phyloP scores from a whole-genome alignment of 2,329 filamentous ascomycete species.

The Emmonsiellopsis sp. region DNA sequence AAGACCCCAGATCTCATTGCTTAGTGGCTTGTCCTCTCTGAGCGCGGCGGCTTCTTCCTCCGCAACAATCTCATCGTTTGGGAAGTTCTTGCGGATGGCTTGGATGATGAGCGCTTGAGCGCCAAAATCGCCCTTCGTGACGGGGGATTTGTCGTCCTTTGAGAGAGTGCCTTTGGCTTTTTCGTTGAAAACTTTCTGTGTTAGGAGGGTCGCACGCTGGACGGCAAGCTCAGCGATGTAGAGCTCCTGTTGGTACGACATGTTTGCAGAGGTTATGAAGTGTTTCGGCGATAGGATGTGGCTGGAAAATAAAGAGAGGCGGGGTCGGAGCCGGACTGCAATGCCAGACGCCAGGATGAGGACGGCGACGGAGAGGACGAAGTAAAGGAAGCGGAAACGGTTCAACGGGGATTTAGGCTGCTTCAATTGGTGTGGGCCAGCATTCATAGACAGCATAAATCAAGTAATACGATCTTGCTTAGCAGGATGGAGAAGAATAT shows the following conservation, averaged over 20 bases:
- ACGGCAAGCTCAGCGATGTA: conserved; percentile 79
- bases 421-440: not conserved
- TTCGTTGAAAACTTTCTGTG: conserved; percentile 70
- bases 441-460: not conserved
- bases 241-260: conserved; percentile 65
- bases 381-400: not conserved
- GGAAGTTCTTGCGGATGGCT: conserved; percentile 83
- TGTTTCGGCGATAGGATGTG: conserved; percentile 15
- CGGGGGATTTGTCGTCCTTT: conserved; percentile 92
- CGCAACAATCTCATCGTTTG: conserved; percentile 79
- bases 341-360: conserved; percentile 35
- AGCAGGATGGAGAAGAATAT: too few relatives aligned
- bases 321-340: conserved; percentile 26
- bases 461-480: not conserved
- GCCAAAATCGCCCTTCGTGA: conserved; percentile 96
- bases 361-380: conserved; percentile 2
- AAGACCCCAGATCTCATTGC: conserved; percentile 72
- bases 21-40: conserved; percentile 58
- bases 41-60: conserved; percentile 87
- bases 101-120: conserved; percentile 93
- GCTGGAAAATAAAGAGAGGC: conserved; percentile 30
- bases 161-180: conserved; percentile 89
- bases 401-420: not conserved
- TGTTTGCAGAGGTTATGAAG: conserved; percentile 19
- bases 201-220: conserved; percentile 68